Percentiles rank a stretch among this genome's conserved stretches.
phyloP scores from a whole-genome alignment of 352 stramenopile genomes.

The Poterioochromonas sp. region DNA sequence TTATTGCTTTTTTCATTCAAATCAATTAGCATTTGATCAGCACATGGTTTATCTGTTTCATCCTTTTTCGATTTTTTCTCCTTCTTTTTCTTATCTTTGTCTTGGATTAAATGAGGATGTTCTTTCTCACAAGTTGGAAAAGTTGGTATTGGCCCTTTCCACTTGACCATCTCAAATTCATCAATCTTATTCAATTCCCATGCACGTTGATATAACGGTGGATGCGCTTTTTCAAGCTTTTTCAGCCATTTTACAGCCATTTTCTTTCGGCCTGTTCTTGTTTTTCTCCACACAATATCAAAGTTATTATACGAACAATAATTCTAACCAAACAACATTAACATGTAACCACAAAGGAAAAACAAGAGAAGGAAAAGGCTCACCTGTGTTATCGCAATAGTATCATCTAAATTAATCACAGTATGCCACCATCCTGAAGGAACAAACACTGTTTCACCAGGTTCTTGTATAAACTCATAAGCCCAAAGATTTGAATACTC shows the following conservation, averaged over 20 bases:
- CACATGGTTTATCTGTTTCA: no score
- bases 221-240: constrained; percentile 63
- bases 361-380: not conserved
- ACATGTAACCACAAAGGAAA: not conserved
- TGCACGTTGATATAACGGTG: constrained; percentile 65
- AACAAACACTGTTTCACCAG: constrained; percentile 61
- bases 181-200: constrained; percentile 72
- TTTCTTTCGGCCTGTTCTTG: constrained; percentile 75
- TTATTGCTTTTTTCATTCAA: no score
- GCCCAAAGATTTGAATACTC: constrained; percentile 43
- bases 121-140: no score
- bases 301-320: constrained; percentile 67
- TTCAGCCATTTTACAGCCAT: constrained; percentile 87
- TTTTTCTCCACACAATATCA: constrained; percentile 62
- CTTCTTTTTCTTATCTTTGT: no score
- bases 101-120: no score
- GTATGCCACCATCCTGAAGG: constrained; percentile 58
- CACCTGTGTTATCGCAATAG: constrained; percentile 56
- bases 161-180: constrained; percentile 23
- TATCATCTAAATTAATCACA: constrained; percentile 67
- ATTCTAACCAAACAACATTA: constrained; percentile 49
- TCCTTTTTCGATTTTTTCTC: no score
- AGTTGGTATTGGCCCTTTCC: no score
- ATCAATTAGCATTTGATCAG: no score
- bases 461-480: constrained; percentile 66